These are phyloP conservation scores for Candolleomyces aberdarensis DNA, from an alignment of 768 basidiomycete species.

Conservation along the genomic window DNA sequence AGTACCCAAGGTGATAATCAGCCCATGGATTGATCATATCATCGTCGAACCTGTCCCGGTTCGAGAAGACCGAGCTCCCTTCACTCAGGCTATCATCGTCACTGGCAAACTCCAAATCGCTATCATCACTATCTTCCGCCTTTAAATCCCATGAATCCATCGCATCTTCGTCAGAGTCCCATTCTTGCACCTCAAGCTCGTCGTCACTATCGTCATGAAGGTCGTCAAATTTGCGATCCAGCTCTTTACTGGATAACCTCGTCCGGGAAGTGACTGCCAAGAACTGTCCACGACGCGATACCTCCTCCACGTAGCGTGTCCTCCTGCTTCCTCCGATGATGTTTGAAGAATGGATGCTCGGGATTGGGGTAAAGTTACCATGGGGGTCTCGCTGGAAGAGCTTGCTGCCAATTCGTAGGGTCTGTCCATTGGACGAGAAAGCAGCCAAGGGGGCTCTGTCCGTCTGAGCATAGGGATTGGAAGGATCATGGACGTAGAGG, in stretches of 20 bases:
- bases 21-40: slow-evolving; percentile 5
- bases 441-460: background rate
- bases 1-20: background rate
- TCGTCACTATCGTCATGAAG: background rate
- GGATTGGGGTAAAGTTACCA: background rate
- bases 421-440: slow-evolving; percentile 4
- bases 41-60: slow-evolving; percentile 3
- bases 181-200: background rate
- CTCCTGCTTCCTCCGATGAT: background rate
- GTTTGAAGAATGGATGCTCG: background rate
- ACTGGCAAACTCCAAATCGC: background rate
- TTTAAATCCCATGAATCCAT: background rate
- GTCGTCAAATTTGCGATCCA: background rate
- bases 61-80: slow-evolving; percentile 2
- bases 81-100: slow-evolving; percentile 8
- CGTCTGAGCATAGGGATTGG: background rate
- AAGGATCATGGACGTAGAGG: background rate
- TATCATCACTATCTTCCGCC: background rate
- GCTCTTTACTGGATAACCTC: background rate
- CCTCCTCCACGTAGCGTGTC: background rate
- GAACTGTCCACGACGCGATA: background rate
- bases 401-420: slow-evolving; percentile 8
- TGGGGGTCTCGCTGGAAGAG: slow-evolving; percentile 1
- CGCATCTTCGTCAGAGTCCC: background rate
- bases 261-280: background rate